Evolutionary conservation across 2,329 filamentous ascomycete species (phyloP), one percentile per base, ranked within the genome.

Genomic region (Celoporthe dispersa): DNA sequence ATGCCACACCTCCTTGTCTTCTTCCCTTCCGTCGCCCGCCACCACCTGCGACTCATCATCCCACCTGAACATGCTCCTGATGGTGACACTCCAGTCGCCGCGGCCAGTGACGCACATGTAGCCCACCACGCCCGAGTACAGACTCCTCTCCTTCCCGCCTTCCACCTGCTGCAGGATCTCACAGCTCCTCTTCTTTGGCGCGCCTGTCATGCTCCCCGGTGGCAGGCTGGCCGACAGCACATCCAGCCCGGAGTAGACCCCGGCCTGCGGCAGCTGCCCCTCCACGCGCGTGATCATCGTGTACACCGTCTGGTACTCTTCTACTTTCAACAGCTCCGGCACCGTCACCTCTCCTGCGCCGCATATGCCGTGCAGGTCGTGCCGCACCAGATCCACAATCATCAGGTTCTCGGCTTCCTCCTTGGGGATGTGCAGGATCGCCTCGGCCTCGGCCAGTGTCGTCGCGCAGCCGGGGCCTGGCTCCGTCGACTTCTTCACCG

Each of bases 391-490:
- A 79, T 98, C 95, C 2, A 97, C 94, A 75, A 98, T 98, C 96
- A 98, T 98, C 33, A 98, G 86, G 77, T 98, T 98, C 82, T 98
- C 95, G 0, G 95, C 95, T 75, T 93, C 90, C 79, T 98, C 96
- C 79, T 98, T 98, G 31, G 92, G 91, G 0, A 93, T 87, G 69
- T 91, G 88, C 19, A 98, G 87, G 53, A 97, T 88, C 37, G 83
- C 82, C 71, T 91, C 89, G 0, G 95, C 94, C 75, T 92, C 87
- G 6, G 85, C 87, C n/a, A 92, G 84, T 0, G 91, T 96, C 48
- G 68, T 60, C 25, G 70, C 65, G 25, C 57, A 70, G 16, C 70
- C 70, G 44, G 19, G 48, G 25, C 65, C 57, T 51, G 91, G 78
- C 0, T 86, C 89, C 1, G 84, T 84, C 0, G 87, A 88, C 75